These are phyloP conservation scores for Silene vulgaris DNA, from an alignment of 179 eudicot species.

Conservation along the genomic window DNA sequence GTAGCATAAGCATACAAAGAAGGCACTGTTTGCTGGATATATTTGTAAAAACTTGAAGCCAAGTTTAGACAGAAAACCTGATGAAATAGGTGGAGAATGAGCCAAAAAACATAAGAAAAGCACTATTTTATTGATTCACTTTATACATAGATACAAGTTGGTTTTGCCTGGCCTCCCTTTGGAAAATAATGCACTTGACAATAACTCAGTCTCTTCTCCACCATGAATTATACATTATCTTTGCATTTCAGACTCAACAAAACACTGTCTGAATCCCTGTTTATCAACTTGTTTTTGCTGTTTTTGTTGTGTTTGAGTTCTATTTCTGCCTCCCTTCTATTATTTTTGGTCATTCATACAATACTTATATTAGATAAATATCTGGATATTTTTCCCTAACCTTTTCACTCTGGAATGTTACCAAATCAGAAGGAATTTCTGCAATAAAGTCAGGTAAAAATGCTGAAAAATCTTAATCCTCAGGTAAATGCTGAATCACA, in stretches of 20 bases:
- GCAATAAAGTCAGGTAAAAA: no score
- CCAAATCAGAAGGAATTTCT: no score
- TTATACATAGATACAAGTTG: slow-evolving; percentile 12
- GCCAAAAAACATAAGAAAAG: slow-evolving; percentile 10
- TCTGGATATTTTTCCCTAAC: slow-evolving; percentile 1
- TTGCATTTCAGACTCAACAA: slow-evolving; percentile 7
- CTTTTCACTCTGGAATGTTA: no score
- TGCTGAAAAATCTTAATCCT: no score
- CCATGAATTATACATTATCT: not conserved
- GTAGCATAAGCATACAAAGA: not conserved
- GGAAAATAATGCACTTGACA: slow-evolving; percentile 12
- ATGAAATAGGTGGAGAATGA: not conserved
- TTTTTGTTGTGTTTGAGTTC: not conserved
- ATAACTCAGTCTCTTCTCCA: slow-evolving; percentile 8
- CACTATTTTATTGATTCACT: slow-evolving; percentile 17
- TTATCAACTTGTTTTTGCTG: slow-evolving; percentile 9
- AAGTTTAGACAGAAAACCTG: not conserved
- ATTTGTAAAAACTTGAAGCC: not conserved
- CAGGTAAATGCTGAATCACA: no score
- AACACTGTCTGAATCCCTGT: slow-evolving; percentile 6
- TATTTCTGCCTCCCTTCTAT: not conserved
- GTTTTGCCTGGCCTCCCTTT: slow-evolving; percentile 22
- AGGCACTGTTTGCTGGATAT: not conserved
- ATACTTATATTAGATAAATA: not conserved
- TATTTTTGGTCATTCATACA: slow-evolving; percentile 7